Evolutionary conservation across 305 asterid species (phyloP), one percentile per base, ranked within the genome.

Genomic region (Vinca major): DNA sequence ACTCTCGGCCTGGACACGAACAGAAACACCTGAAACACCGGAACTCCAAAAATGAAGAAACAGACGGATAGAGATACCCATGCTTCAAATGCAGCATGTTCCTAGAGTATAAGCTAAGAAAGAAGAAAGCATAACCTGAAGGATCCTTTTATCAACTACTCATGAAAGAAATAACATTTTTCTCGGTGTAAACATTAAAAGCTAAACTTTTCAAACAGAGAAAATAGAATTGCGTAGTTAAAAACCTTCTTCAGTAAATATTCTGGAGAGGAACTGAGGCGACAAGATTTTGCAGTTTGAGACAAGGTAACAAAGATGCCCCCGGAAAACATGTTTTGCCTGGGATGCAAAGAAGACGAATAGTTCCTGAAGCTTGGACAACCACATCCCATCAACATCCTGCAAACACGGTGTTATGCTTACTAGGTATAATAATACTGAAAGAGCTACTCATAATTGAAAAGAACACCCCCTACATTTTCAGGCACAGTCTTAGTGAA

Each of bases 231-330:
- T 5, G 48, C 47, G 37, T 16, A 5, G 13, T 57, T 12, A 14
- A 16, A 80, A 78, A 93, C 99, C 99, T 87, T 87, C 97, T 68
- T 82, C 90, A 39, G 83, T 79, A 69, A 89, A 77, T 67, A 87
- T 71, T 71, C 89, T 82, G 65, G 86, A 73, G 76, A 86, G 80
- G 71, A 89, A 81, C 74, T 47, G 78, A 20, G 72, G 64, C 63
- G 81, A 62, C 78, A 85, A 73, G 63, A 71, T 74, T 81, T 81
- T 85, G 89, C 83, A 81, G 74, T 84, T 85, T 5, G 76, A 66
- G 68, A 80, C 81, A 68, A 89, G 84, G 78, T 65, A 73, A 63
- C 80, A 86, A 75, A 85, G 75, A 73, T 87, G 94, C 76, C 79
- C 81, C 84, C 74, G 83, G 68, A 86, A 89, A 67, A 71, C 73